These are phyloP conservation scores for Pythium pyrilobum DNA, from an alignment of 352 stramenopile genomes.

Conservation along the genomic window DNA sequence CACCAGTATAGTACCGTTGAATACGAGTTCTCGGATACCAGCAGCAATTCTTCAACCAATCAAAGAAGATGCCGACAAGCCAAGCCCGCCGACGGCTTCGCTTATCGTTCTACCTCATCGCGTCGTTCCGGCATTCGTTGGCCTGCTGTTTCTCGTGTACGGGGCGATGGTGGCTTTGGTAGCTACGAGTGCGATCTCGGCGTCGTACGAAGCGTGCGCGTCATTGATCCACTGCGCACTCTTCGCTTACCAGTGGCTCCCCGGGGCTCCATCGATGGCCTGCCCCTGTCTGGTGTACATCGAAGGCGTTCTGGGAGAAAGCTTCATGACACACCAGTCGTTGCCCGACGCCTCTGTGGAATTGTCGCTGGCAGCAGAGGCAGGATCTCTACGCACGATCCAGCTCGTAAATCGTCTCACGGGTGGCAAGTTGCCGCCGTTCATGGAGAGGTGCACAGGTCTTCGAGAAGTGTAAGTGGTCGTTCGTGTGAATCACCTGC, in stretches of 20 bases:
- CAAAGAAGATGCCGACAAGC: no score
- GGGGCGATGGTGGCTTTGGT: conserved; percentile 18
- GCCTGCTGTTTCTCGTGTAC: conserved; percentile 23
- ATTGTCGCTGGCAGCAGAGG: conserved; percentile 19
- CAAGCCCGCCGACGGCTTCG: no score
- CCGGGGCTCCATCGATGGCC: conserved; percentile 1
- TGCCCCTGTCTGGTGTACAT: conserved; percentile 38
- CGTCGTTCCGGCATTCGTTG: conserved; percentile 13
- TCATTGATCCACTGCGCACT: conserved; percentile 21
- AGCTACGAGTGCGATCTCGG: conserved; percentile 19
- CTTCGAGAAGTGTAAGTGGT: conserved; percentile 43
- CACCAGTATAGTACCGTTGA: no score
- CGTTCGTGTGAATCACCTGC: conserved; percentile 16
- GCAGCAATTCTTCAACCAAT: no score
- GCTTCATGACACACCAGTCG: no score
- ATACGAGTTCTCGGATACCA: no score
- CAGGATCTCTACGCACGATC: conserved; percentile 31
- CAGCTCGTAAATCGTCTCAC: conserved; percentile 36
- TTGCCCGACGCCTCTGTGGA: conserved; percentile 25
- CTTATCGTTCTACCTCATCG: conserved; percentile 1
- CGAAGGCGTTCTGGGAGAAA: conserved; percentile 9
- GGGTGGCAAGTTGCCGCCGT: conserved; percentile 9
- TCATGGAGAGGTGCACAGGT: conserved; percentile 26
- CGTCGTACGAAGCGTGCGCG: conserved; percentile 6
- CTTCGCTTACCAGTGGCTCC: conserved; percentile 20